Conservation (phyloP, 805 yeast species). For the Sungouiella blattae region DNA sequence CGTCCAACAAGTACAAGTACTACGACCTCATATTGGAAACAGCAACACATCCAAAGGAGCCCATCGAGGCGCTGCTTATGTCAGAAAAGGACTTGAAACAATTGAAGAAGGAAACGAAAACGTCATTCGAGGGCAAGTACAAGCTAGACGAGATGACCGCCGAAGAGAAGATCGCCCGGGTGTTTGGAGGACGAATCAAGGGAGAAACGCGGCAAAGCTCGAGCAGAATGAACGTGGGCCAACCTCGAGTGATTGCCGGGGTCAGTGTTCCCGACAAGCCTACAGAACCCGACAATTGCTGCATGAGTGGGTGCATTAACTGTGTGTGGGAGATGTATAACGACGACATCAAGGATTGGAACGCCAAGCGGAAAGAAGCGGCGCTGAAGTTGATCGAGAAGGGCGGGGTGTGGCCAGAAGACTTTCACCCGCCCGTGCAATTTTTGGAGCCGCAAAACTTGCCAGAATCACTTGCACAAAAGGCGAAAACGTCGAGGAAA, state of each 20-base stretch:
- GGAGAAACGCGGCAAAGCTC: constrained; percentile 47
- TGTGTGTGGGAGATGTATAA: constrained; percentile 95
- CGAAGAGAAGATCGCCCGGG: constrained; percentile 45
- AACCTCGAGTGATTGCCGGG: constrained; percentile 48
- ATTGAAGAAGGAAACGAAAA: constrained; percentile 18
- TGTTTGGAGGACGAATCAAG: constrained; percentile 55
- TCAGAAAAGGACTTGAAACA: constrained; percentile 14
- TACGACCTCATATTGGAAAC: constrained; percentile 37
- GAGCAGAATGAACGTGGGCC: constrained; percentile 33
- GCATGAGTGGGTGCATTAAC: constrained; percentile 95
- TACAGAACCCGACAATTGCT: constrained; percentile 89
- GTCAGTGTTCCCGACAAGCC: constrained; percentile 81
- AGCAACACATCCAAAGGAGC: constrained; percentile 30
- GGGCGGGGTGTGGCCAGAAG: constrained; percentile 44
- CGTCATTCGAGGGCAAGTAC: constrained; percentile 32
- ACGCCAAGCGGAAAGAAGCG: constrained; percentile 55
- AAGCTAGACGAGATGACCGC: constrained; percentile 28
- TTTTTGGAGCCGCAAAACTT: constrained; percentile 29
- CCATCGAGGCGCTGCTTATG: constrained; percentile 30
- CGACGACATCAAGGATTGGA: constrained; percentile 88
- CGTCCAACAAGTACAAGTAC: constrained; percentile 21
- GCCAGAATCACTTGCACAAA: constrained; percentile 33
- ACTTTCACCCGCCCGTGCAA: constrained; percentile 39
- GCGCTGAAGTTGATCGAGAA: constrained; percentile 34
- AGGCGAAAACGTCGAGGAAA: constrained; percentile 9